phyloP scores from a whole-genome alignment of 179 eudicot species.

The Corrigiola litoralis region DNA sequence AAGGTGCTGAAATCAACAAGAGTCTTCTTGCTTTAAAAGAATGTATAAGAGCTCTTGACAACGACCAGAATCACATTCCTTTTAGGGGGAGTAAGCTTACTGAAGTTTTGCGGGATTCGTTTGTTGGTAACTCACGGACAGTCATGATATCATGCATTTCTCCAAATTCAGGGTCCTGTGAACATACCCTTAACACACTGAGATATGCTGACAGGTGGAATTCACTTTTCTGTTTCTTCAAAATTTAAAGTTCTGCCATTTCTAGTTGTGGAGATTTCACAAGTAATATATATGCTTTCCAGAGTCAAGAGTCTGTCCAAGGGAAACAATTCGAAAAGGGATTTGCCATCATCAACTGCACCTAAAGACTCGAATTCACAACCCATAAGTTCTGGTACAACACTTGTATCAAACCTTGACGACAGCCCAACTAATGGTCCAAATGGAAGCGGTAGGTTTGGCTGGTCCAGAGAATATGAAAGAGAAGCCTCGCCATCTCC shows the following conservation, averaged over 20 bases:
- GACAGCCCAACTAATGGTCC: constrained; percentile 45
- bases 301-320: constrained; percentile 97
- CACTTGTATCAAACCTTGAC: constrained; percentile 37
- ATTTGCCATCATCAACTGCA: constrained; percentile 42
- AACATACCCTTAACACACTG: constrained; percentile 91
- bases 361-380: constrained; percentile 54
- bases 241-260: background rate
- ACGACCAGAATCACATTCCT: constrained; percentile 95
- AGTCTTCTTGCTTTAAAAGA: constrained; percentile 97
- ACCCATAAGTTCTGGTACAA: constrained; percentile 39
- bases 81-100: constrained; percentile 98
- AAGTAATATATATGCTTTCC: constrained; percentile 2
- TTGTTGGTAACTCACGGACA: constrained; percentile 94
- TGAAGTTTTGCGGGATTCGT: constrained; percentile 93
- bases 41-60: constrained; percentile 97
- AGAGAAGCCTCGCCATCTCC: constrained; percentile 40
- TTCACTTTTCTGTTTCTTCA: background rate
- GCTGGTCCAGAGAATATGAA: constrained; percentile 58
- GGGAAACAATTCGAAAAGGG: constrained; percentile 73
- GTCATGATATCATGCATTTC: constrained; percentile 98
- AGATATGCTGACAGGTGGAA: constrained; percentile 99
- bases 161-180: constrained; percentile 90
- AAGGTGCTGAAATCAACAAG: constrained; percentile 98
- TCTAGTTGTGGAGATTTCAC: background rate
- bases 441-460: constrained; percentile 47